A percentile compares a stretch with the other conserved stretches of the same genome.
Conservation (phyloP, 768 basidiomycete species). For the Melanogaster broomeanus region DNA sequence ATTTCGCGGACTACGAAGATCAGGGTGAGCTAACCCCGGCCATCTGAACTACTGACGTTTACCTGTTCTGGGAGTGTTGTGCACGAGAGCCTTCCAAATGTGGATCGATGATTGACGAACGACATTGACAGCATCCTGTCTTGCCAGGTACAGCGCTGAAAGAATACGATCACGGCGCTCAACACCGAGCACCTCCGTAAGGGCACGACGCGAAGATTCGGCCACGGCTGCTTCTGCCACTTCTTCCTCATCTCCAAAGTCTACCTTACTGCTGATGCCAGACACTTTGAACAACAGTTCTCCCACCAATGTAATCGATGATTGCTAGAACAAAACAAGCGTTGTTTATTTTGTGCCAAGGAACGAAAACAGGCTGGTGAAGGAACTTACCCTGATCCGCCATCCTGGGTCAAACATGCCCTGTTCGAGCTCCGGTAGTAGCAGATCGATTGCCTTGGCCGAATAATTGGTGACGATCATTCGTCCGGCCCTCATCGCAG, state of each 20-base stretch:
- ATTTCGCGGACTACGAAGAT: conserved; percentile 75
- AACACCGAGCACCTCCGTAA: conserved; percentile 83
- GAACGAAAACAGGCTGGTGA: background rate
- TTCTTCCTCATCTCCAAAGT: conserved; percentile 71
- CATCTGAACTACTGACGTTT: conserved; percentile 14
- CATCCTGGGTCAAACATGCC: conserved; percentile 95
- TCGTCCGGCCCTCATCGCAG: no score
- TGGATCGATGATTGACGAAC: conserved; percentile 91
- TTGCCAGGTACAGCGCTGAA: conserved; percentile 87
- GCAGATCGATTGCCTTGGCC: conserved; percentile 84
- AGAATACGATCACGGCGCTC: conserved; percentile 91
- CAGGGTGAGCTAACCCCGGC: background rate
- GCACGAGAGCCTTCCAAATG: conserved; percentile 97
- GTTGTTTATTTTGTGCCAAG: no score
- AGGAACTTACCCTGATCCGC: conserved; percentile 81
- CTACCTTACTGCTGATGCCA: conserved; percentile 88
- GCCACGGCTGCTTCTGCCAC: no score
- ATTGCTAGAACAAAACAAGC: conserved; percentile 64
- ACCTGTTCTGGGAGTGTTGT: conserved; percentile 93
- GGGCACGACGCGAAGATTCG: conserved; percentile 80
- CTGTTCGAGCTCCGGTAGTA: conserved; percentile 90
- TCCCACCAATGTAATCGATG: conserved; percentile 93
- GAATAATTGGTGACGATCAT: conserved; percentile 98
- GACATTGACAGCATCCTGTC: conserved; percentile 87
- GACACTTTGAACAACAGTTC: conserved; percentile 96